Evolutionary conservation across 768 basidiomycete genomes (phyloP), one percentile per base, ranked within the genome.

Genomic region (Mycena venus): DNA sequence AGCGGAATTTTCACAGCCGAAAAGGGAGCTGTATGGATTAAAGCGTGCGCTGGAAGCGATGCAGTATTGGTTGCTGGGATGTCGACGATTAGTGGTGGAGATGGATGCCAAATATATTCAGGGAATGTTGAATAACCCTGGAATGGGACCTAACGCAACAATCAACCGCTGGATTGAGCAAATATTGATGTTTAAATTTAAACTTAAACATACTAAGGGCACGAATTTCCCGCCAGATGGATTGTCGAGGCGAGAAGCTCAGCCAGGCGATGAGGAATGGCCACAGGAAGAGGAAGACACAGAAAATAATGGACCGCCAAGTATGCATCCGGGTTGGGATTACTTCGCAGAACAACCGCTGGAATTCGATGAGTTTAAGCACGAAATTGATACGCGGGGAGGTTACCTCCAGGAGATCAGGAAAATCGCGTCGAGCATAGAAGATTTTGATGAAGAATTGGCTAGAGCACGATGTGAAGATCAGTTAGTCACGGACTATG

Each of bases 21-120:
- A 84, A 40, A 21, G 82, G 6, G 83, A 84, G 60, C 70, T 84
- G 0, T 81, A 79, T 62, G 73, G 80, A 0, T 65, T 81, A 4
- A 80, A 75, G 38, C 38, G 59, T 1, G 74, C 73, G 0, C 62
- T 81, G 3, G 53, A 63, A 0, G 70, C 77, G 0, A 47, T 76
- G 17, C 42, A 70, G 1, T 49, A 79, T 3, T 79, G 69, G 38
- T 47, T 82, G 5, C 64, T 82, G 10, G 68, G 82, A 0, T 59
- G 80, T 3, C 55, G 49, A 4, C 63, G 66, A 15, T 59, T 78
- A 0, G 67, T 72, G 7, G 32, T 78, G 2, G 79, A 83, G n/a
- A 74, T 73, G 0, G 79, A 81, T 29, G 80, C 80, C 19, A n/a
- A n/a, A n/a, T n/a, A n/a, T n/a, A n/a, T n/a, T n/a, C n/a, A n/a